Evolutionary conservation across 768 basidiomycete species (phyloP).

Genomic region (Boletus pseudo-olivaceus): DNA sequence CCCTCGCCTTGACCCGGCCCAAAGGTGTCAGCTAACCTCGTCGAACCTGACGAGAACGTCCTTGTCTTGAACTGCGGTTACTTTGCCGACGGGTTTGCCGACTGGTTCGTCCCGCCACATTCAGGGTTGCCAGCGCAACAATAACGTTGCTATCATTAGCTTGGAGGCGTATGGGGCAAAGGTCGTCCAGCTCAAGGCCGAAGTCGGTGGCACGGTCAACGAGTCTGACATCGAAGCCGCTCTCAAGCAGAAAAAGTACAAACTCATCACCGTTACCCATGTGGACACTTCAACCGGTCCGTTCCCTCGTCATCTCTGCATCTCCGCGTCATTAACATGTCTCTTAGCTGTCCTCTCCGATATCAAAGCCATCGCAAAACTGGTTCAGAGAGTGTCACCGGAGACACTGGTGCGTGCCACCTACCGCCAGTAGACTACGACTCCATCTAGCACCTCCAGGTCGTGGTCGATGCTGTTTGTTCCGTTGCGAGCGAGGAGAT

Average conservation of each 20-base stretch:
- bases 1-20: constrained; percentile 3
- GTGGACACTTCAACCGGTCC: constrained; percentile 86
- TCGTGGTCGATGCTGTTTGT: constrained; percentile 92
- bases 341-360: constrained; percentile 76
- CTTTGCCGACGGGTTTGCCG: constrained; percentile 88
- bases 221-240: constrained; percentile 60
- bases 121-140: background rate
- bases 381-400: constrained; percentile 75
- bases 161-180: constrained; percentile 85
- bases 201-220: constrained; percentile 74
- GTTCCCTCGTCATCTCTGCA: background rate
- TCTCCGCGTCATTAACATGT: background rate
- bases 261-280: constrained; percentile 89
- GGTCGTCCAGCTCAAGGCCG: constrained; percentile 79
- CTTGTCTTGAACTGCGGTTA: constrained; percentile 90
- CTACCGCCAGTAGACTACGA: background rate
- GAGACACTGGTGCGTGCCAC: constrained; percentile 63
- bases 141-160: constrained; percentile 35
- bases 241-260: constrained; percentile 77
- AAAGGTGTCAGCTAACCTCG: constrained; percentile 84
- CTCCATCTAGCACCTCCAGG: constrained; percentile 34
- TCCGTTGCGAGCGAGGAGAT: constrained; percentile 96
- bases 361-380: constrained; percentile 68
- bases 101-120: constrained; percentile 54
- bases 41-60: constrained; percentile 74